Percentiles rank a stretch among this genome's conserved stretches.
These are phyloP conservation scores for Hydrangea macrophylla DNA, from an alignment of 148 eudicot genomes.

Conservation along the genomic window DNA sequence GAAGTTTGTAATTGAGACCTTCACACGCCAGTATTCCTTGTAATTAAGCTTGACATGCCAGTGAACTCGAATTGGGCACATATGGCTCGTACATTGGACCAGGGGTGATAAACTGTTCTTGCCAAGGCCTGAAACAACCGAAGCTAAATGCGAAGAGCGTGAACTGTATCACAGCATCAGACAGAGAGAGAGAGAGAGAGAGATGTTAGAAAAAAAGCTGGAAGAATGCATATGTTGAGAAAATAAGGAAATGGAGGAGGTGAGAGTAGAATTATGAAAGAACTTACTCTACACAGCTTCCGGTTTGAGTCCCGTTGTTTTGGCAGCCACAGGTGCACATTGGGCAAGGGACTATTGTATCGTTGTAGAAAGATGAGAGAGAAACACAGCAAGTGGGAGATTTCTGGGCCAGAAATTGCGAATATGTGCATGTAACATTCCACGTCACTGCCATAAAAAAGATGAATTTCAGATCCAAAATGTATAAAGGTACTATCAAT, in stretches of 20 bases:
- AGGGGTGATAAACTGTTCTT: slow-evolving; percentile 32
- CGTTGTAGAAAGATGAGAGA: slow-evolving; percentile 50
- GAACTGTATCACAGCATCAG: slow-evolving; percentile 13
- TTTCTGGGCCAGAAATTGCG: slow-evolving; percentile 43
- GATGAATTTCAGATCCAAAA: neutral
- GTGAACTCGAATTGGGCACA: slow-evolving; percentile 59
- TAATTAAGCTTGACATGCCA: slow-evolving; percentile 51
- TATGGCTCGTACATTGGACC: slow-evolving; percentile 52
- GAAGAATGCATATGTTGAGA: neutral
- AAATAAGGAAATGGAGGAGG: neutral
- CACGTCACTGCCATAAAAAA: slow-evolving; percentile 33
- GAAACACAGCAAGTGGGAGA: slow-evolving; percentile 57
- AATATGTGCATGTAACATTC: slow-evolving; percentile 56
- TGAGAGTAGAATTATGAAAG: neutral
- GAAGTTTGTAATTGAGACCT: slow-evolving; percentile 48
- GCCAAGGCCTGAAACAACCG: slow-evolving; percentile 31
- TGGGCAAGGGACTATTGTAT: slow-evolving; percentile 44
- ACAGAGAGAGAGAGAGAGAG: neutral
- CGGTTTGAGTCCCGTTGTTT: slow-evolving; percentile 32
- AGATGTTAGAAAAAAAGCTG: neutral
- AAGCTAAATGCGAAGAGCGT: slow-evolving; percentile 32
- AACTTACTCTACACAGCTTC: slow-evolving; percentile 51
- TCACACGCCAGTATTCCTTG: slow-evolving; percentile 50
- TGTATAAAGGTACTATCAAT: too few species aligned
- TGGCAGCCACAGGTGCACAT: slow-evolving; percentile 54